Conservation (phyloP, 345 rosid species). For the Corymbia maculata region DNA sequence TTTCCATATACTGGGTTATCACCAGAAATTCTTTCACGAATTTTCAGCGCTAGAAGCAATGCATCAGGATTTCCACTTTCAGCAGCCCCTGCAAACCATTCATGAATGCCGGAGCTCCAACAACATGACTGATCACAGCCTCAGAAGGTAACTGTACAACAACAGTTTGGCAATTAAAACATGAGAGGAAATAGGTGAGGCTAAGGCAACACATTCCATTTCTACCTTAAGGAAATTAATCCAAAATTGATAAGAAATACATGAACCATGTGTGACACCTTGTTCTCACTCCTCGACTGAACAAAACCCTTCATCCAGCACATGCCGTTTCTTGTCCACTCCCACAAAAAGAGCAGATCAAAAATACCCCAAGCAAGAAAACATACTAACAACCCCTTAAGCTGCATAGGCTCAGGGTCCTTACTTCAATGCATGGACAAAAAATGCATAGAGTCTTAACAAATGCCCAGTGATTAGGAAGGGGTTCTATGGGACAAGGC, state of each 20-base stretch:
- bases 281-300: background rate
- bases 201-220: background rate
- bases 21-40: slow-evolving; percentile 42
- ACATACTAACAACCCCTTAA: background rate
- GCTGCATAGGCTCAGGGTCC: background rate
- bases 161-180: background rate
- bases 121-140: slow-evolving; percentile 47
- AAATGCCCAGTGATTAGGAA: background rate
- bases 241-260: background rate
- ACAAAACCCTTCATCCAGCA: background rate
- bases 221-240: background rate
- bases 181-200: background rate
- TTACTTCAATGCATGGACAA: background rate
- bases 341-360: background rate
- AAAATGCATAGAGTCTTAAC: background rate
- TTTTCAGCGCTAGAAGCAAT: slow-evolving; percentile 74
- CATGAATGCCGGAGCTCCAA: slow-evolving; percentile 61
- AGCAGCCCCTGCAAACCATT: slow-evolving; percentile 69
- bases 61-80: slow-evolving; percentile 90
- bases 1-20: slow-evolving; percentile 37
- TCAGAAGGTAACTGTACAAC: slow-evolving; percentile 55
- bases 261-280: background rate
- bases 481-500: background rate
- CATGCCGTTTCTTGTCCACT: background rate
- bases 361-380: background rate